Percentiles rank a stretch among this genome's conserved stretches.
Conservation (phyloP, 371 early-diverging fungal species). For the Gilbertella persicaria region DNA sequence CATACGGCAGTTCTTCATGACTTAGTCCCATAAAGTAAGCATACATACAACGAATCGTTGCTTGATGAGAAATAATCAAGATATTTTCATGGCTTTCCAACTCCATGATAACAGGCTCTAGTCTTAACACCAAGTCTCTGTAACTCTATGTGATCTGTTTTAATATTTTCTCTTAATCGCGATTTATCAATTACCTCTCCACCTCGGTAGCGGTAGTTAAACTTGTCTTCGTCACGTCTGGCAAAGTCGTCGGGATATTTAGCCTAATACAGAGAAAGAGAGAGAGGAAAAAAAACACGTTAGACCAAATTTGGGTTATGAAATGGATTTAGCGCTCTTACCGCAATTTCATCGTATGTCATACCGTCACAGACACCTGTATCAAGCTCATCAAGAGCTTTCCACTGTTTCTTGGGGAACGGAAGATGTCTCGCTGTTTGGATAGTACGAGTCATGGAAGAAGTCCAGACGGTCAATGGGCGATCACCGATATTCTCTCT, state of each 20-base stretch:
- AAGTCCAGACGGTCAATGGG: constrained; percentile 92
- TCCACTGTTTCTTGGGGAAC: constrained; percentile 94
- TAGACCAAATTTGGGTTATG: neutral
- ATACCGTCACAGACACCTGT: constrained; percentile 97
- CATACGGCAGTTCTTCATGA: constrained; percentile 93
- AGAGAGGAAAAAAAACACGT: neutral
- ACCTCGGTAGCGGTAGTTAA: constrained; percentile 89
- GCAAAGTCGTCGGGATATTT: constrained; percentile 86
- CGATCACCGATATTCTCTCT: constrained; percentile 68
- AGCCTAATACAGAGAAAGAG: too few relatives aligned
- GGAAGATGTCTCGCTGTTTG: constrained; percentile 83
- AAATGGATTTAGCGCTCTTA: constrained; percentile 14
- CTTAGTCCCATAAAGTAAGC: constrained; percentile 90
- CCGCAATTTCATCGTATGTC: constrained; percentile 97
- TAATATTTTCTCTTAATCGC: neutral
- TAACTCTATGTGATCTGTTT: constrained; percentile 62
- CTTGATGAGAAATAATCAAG: constrained; percentile 93
- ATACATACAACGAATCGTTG: constrained; percentile 91
- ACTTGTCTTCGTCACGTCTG: constrained; percentile 94
- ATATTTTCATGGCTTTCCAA: constrained; percentile 95
- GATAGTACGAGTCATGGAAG: constrained; percentile 89
- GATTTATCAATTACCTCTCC: constrained; percentile 70
- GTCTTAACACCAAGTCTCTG: constrained; percentile 63
- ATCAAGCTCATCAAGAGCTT: constrained; percentile 95
- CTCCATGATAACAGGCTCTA: constrained; percentile 92